These are phyloP conservation scores for Termitomyces sp. DNA, from an alignment of 768 basidiomycete species.

Conservation along the genomic window DNA sequence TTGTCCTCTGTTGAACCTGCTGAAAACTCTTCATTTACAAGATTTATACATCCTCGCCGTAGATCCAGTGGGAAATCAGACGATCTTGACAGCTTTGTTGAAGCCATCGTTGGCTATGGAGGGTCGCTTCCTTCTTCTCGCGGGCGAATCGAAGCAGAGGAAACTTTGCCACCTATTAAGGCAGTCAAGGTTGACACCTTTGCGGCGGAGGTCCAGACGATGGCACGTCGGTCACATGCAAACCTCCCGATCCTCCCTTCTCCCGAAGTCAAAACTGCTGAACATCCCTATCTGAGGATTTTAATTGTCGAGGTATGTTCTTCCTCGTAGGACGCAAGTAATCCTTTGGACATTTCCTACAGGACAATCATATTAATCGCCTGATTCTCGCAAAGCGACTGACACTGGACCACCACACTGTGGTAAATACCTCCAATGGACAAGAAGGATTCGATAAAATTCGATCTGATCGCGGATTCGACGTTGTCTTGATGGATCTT, in stretches of 20 bases:
- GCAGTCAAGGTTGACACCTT: constrained; percentile 30
- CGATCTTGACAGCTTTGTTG: constrained; percentile 42
- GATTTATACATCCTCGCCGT: constrained; percentile 21
- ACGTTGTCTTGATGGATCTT: constrained; percentile 79
- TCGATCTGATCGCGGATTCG: constrained; percentile 52
- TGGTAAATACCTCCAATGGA: constrained; percentile 65
- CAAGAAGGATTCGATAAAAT: constrained; percentile 67
- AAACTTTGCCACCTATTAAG: constrained; percentile 23
- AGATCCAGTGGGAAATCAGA: constrained; percentile 19
- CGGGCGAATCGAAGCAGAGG: constrained; percentile 17
- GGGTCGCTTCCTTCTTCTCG: constrained; percentile 4
- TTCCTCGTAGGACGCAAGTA: background rate
- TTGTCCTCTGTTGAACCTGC: constrained; percentile 16
- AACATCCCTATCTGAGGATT: constrained; percentile 31
- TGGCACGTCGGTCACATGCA: constrained; percentile 1
- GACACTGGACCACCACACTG: constrained; percentile 56
- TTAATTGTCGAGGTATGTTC: constrained; percentile 60
- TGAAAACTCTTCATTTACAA: constrained; percentile 11
- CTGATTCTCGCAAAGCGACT: constrained; percentile 66
- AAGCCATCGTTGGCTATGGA: constrained; percentile 35
- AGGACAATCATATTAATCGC: constrained; percentile 75
- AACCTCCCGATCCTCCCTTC: background rate
- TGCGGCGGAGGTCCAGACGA: constrained; percentile 12
- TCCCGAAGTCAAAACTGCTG: background rate
- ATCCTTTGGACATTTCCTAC: background rate